Base-by-base conservation (phyloP, 148 eudicot genomes). In the Fagopyrum tataricum region DNA sequence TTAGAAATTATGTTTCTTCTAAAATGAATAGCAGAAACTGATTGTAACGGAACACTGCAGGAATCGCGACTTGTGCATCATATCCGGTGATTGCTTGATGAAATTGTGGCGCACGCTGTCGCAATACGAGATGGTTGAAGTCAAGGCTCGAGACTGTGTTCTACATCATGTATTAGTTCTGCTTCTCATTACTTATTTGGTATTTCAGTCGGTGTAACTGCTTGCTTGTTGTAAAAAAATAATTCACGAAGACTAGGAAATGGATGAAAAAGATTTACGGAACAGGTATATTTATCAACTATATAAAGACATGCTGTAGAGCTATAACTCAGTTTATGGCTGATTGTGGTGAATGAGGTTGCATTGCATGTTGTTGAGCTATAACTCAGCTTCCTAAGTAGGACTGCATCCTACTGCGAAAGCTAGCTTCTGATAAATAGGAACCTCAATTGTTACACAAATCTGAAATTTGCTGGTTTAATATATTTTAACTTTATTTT, bases 1-100 rank as follows among this genome's bases (percentile, higher is more conserved):
- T 26, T 58, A 66, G 7, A n/a, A 18, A 11, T 5, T 55, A 2
- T 39, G 4, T 20, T 4, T 47, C 52, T 5, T 48, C 18, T 43
- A 31, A 14, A 31, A 31, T 13, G 42, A 40, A 64, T 31, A 31
- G 31, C 11, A 12, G 17, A 13, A 43, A 70, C 49, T 70, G 52
- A 70, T 20, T 23, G 31, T 44, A 43, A 44, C 48, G 51, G 10
- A 43, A 70, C 72, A 43, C 26, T 87, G 84, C 89, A 95, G 98
- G 98, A 70, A 79, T 95, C 77, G 94, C 99, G 67, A 91, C 98
- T 59, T 95, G 98, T 82, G 96, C 98, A 72, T 95, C 98, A 14
- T 92, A 90, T 78, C 97, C 97, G 2, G 58, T 89, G 17, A 84
- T 89, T 66, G 96, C 90, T 46, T 86, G 80, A 81, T 31, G 37